phyloP scores from a whole-genome alignment of 75 land plant genomes.

The Pinus taeda region DNA sequence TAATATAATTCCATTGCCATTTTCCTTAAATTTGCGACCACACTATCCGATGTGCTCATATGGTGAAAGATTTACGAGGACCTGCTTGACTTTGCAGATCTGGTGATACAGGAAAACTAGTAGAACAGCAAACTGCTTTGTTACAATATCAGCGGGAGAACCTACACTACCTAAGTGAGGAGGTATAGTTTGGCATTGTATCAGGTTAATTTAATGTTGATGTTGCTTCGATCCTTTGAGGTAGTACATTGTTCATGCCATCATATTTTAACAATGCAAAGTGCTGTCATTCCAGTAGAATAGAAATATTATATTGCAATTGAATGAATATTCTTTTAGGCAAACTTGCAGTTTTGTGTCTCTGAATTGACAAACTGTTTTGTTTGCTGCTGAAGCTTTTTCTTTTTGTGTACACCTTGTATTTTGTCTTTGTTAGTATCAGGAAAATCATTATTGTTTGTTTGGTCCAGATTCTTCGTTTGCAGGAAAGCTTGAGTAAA shows the following conservation, averaged over 20 bases:
- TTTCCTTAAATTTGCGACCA: neutral
- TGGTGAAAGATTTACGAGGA: conserved; percentile 6
- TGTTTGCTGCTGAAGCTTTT: neutral
- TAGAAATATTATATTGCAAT: neutral
- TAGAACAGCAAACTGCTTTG: conserved; percentile 92
- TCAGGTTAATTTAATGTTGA: neutral
- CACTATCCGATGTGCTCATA: neutral
- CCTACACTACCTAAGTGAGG: conserved; percentile 81
- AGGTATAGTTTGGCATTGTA: conserved; percentile 46
- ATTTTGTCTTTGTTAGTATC: neutral
- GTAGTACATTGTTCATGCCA: neutral
- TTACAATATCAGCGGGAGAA: conserved; percentile 92
- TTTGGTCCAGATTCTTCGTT: conserved; percentile 64
- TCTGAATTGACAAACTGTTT: neutral
- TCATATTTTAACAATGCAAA: neutral
- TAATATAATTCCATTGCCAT: neutral
- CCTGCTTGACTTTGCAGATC: conserved; percentile 41
- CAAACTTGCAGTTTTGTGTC: neutral
- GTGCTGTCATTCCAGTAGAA: neutral
- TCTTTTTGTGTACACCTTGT: neutral
- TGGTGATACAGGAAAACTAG: conserved; percentile 71
- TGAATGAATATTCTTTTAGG: neutral
- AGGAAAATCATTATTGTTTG: neutral
- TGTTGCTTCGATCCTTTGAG: neutral
- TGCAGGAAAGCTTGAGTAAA: conserved; percentile 88